Evolutionary conservation across 495 filamentous ascomycete genomes (phyloP).

Genomic region (Elasticomyces elasticus): DNA sequence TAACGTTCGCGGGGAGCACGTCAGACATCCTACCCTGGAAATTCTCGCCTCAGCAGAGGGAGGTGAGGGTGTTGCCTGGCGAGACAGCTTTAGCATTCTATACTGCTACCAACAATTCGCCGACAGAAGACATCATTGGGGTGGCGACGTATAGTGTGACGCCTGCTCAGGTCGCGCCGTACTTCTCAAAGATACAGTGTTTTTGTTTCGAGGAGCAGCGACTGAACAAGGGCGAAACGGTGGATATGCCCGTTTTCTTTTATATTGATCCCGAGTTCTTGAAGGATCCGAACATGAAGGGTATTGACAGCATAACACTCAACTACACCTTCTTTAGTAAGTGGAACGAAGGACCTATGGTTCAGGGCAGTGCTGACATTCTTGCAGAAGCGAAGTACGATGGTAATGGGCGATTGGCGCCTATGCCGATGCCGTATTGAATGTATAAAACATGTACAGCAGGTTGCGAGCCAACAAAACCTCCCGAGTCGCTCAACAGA

Average conservation of each 20-base stretch:
- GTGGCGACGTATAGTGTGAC: conserved; percentile 97
- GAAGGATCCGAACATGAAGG: conserved; percentile 83
- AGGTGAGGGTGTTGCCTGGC: conserved; percentile 88
- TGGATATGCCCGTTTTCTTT: conserved; percentile 99
- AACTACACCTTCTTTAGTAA: conserved; percentile 98
- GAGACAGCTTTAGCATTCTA: conserved; percentile 98
- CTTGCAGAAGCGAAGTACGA: conserved; percentile 34
- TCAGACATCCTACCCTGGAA: conserved; percentile 96
- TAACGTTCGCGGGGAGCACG: conserved; percentile 91
- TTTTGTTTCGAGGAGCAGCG: conserved; percentile 99
- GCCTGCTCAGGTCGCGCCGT: conserved; percentile 88
- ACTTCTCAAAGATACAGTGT: conserved; percentile 99
- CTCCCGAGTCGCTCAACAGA: too few species aligned
- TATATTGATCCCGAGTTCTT: conserved; percentile 95
- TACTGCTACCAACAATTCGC: conserved; percentile 83
- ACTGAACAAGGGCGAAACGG: conserved; percentile 86
- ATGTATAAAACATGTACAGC: background rate
- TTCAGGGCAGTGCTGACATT: background rate
- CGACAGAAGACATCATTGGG: conserved; percentile 84
- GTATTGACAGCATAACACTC: conserved; percentile 87
- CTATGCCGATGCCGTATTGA: conserved; percentile 25
- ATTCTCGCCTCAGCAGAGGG: conserved; percentile 91
- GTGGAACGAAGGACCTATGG: conserved; percentile 26
- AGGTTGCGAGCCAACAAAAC: too few species aligned
- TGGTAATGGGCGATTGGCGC: conserved; percentile 33